Conservation (phyloP, 345 rosid species). For the Geranium brycei region DNA sequence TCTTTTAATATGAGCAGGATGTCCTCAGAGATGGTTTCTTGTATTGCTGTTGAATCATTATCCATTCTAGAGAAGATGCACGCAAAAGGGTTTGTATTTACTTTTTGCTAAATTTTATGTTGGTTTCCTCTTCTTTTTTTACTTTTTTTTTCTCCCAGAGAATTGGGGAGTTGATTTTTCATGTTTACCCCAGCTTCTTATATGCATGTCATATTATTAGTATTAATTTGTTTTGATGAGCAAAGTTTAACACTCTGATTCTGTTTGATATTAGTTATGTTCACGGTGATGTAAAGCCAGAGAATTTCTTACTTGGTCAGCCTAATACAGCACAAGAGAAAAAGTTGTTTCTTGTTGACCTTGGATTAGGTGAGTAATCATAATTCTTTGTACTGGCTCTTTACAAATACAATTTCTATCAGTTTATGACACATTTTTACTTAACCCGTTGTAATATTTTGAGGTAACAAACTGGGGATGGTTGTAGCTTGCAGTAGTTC, state of each 20-base stretch:
- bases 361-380: constrained; percentile 15
- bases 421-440: too few species aligned
- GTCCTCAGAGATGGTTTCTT: constrained; percentile 80
- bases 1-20: constrained; percentile 28
- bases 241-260: not conserved
- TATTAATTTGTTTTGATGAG: not conserved
- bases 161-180: not conserved
- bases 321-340: constrained; percentile 29
- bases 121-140: too few species aligned
- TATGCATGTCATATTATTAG: not conserved
- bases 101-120: not conserved
- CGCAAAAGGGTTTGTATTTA: constrained; percentile 51
- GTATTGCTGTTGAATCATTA: constrained; percentile 83
- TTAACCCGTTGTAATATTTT: not conserved
- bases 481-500: not conserved
- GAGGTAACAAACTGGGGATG: not conserved
- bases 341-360: constrained; percentile 33
- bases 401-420: too few species aligned
- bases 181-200: not conserved
- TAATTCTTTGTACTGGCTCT: not conserved
- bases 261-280: constrained; percentile 20
- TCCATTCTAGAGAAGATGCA: constrained; percentile 88
- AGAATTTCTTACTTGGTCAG: constrained; percentile 33
- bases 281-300: constrained; percentile 43
- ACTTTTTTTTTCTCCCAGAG: not conserved